Base-by-base conservation (phyloP, 805 yeast genomes). In the Monosporozyma siamensis region DNA sequence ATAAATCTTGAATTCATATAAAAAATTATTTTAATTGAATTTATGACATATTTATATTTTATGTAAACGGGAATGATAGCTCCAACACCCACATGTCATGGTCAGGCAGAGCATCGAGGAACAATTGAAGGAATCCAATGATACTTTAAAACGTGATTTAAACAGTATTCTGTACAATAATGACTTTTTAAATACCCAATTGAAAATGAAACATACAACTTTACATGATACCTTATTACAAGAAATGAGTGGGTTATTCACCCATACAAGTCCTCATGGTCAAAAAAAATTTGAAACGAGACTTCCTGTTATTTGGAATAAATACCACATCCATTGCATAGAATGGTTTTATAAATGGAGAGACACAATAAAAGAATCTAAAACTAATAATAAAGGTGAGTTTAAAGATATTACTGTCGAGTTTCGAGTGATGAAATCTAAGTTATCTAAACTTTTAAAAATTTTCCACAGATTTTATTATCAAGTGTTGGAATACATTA, bases 361-460 rank as follows among this genome's bases (percentile, higher is more conserved):
- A 29, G 4, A 3, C 15, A 11, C 15, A 8, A 14, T 29, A 14
- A 15, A 29, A 11, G 20, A 29, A 15, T 15, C 20, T 6, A 29
- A 15, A 6, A 15, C 4, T 29, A 29, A 29, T 5, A 29, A 9
- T 6, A 2, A 24, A n/a, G n/a, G n/a, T 18, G 20, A 17, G 8
- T 20, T 17, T 7, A 30, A 17, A 14, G 26, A 39, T n/a, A 17
- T 15, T 14, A 26, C 14, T 1, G 81, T 81, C 2, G 85, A 80
- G 50, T 57, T 74, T 43, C 59, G 83, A 44, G 79, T 76, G 47
- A 48, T 78, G 30, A 71, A 75, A 50, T 77, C 70, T 17, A 65
- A 61, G 40, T 73, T 74, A 51, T 61, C 65, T n/a, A 79, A 76
- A 51, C 70, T 70, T 41, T 61, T 70, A 38, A 70, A 72, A 44